Percentiles rank a stretch among this genome's conserved stretches.
These are phyloP conservation scores for Cercophora sp. DNA, from an alignment of 495 filamentous ascomycete species.

Conservation along the genomic window DNA sequence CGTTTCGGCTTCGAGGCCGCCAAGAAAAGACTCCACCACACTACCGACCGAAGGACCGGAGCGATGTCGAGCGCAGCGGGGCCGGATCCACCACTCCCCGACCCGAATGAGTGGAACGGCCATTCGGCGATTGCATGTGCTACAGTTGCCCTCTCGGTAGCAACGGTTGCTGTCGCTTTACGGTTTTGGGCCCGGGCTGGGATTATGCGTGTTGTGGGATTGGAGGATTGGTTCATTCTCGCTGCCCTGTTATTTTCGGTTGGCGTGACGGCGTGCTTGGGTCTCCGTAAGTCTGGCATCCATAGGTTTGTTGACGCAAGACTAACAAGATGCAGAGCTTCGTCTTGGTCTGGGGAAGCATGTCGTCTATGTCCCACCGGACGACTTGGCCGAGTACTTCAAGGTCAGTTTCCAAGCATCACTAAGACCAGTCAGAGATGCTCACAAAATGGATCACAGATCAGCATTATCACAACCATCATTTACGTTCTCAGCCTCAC, in stretches of 20 bases:
- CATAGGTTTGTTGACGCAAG: background rate
- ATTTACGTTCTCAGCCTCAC: slow-evolving; percentile 22
- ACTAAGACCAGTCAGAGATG: background rate
- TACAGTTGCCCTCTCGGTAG: background rate
- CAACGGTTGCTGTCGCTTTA: background rate
- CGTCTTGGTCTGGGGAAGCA: background rate
- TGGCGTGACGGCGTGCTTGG: background rate
- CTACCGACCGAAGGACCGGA: too few species aligned
- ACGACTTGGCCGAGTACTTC: background rate
- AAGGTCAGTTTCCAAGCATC: background rate
- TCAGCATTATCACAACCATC: slow-evolving; percentile 5
- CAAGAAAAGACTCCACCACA: too few species aligned
- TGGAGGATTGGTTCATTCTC: slow-evolving; percentile 11
- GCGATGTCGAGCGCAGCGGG: background rate
- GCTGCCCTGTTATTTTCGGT: background rate
- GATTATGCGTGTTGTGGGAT: slow-evolving; percentile 4
- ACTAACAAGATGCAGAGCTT: background rate
- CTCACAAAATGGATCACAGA: background rate
- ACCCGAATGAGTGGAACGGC: slow-evolving; percentile 8
- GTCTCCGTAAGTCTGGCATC: background rate
- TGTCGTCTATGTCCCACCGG: background rate
- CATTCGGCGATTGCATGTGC: background rate
- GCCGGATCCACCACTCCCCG: background rate
- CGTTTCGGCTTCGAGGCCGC: too few species aligned
- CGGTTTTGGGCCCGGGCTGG: slow-evolving; percentile 6